A percentile compares a stretch with the other conserved stretches of the same genome.
phyloP scores from a whole-genome alignment of 83 land plant genomes.

The Larix sibirica region DNA sequence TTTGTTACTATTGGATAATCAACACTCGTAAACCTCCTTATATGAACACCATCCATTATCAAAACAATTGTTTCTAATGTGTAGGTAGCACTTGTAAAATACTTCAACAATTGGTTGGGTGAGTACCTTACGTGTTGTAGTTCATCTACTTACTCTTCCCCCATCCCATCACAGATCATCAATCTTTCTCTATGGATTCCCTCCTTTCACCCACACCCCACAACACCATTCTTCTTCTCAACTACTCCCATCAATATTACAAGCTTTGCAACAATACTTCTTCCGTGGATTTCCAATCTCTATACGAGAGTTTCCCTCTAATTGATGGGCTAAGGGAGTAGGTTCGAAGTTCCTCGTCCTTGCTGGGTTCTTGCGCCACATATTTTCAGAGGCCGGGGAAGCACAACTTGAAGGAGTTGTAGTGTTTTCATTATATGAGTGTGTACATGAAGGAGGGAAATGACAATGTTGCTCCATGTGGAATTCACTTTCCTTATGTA shows the following conservation, averaged over 20 bases:
- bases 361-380: conserved; percentile 5
- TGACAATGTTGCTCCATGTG: background rate
- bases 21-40: too few species aligned
- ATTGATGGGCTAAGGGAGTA: background rate
- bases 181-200: background rate
- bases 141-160: background rate
- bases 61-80: too few species aligned
- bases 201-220: background rate
- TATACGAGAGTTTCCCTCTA: background rate
- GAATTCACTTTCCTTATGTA: background rate
- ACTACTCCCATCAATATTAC: background rate
- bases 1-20: too few species aligned
- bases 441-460: background rate
- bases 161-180: background rate
- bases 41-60: too few species aligned
- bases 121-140: too few species aligned
- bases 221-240: conserved; percentile 8
- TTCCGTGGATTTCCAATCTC: background rate
- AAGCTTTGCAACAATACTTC: background rate
- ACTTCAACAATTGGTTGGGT: too few species aligned
- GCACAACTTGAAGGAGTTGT: background rate
- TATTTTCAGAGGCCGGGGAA: conserved; percentile 5
- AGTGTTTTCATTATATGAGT: background rate
- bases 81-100: too few species aligned
- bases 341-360: background rate